phyloP scores from a whole-genome alignment of 106 monocot species.

The Chionographis japonica region DNA sequence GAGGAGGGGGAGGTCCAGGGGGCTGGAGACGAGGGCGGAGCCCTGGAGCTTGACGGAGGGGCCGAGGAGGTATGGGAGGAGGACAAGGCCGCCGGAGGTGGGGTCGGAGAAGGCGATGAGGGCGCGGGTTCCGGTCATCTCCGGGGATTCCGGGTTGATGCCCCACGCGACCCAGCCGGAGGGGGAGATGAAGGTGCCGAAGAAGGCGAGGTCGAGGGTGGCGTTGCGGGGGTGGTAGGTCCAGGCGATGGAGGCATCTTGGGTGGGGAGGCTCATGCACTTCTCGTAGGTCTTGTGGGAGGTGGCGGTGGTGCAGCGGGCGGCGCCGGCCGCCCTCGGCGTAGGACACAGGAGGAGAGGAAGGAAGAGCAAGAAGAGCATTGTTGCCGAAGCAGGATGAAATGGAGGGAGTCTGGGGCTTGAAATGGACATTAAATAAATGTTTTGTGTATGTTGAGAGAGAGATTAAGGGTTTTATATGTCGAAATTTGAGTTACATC shows the following conservation, averaged over 20 bases:
- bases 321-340: not conserved
- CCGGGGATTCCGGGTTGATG: constrained; percentile 54
- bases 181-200: constrained; percentile 64
- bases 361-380: constrained; percentile 7
- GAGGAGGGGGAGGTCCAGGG: constrained; percentile 46
- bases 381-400: not conserved
- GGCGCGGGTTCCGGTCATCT: constrained; percentile 66
- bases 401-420: not conserved
- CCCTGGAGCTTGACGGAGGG: constrained; percentile 69
- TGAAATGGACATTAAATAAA: not conserved
- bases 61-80: constrained; percentile 76
- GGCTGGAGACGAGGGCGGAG: constrained; percentile 54
- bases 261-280: constrained; percentile 62
- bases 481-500: too few relatives aligned
- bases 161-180: constrained; percentile 86
- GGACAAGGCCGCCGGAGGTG: constrained; percentile 34
- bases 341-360: constrained; percentile 10
- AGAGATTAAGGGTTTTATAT: too few relatives aligned
- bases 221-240: constrained; percentile 67
- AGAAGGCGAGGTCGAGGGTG: constrained; percentile 62
- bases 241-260: constrained; percentile 65
- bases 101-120: constrained; percentile 73
- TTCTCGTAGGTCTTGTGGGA: constrained; percentile 38
- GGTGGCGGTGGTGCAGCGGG: constrained; percentile 35
- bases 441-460: not conserved